Base-by-base conservation (phyloP, 768 basidiomycete species). In the Rhizopogon vesiculosus region DNA sequence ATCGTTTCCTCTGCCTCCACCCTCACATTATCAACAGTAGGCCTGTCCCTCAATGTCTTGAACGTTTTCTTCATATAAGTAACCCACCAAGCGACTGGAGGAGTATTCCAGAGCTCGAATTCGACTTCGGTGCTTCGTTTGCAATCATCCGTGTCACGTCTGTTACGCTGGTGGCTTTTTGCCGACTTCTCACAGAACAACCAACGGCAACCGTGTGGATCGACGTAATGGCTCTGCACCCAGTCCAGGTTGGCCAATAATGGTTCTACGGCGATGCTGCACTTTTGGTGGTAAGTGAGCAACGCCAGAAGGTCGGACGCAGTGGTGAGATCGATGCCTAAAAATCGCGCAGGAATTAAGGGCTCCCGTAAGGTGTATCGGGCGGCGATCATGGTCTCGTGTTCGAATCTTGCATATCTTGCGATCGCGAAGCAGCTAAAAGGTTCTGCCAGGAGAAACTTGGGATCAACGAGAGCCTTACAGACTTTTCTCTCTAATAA, bases 401-500 rank as follows among this genome's bases (percentile, higher is more conserved):
- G 44, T n/a, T 57, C 49, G 19, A 67, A 55, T 18, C 57, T 38
- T 42, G 65, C 67, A 6, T 59, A 57, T 33, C 63, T 50, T 10
- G 66, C 66, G 7, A 72, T 61, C 10, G 70, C 67, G 41, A 64
- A 72, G 9, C 62, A 56, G 8, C 64, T 60, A 28, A 71, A 22
- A 13, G 70, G 57, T 16, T 61, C 61, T 39, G 33, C 42, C 9
- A 59, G 52, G 18, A 59, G 16, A 41, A 64, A 16, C 18, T 41
- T 28, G 22, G 61, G 58, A 40, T 40, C 29, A 42, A 43, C 39
- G 15, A 68, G 59, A 25, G 56, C 54, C 10, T 62, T 49, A 18
- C 57, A 57, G 22, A 68, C 53, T 19, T 49, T 54, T 19, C 58
- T 62, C 54, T 71, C 59, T 5, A 76, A 57, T 7, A 70, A 69